Base-by-base conservation (phyloP, 2,329 filamentous ascomycete genomes). In the Periglandula ipomoeae region DNA sequence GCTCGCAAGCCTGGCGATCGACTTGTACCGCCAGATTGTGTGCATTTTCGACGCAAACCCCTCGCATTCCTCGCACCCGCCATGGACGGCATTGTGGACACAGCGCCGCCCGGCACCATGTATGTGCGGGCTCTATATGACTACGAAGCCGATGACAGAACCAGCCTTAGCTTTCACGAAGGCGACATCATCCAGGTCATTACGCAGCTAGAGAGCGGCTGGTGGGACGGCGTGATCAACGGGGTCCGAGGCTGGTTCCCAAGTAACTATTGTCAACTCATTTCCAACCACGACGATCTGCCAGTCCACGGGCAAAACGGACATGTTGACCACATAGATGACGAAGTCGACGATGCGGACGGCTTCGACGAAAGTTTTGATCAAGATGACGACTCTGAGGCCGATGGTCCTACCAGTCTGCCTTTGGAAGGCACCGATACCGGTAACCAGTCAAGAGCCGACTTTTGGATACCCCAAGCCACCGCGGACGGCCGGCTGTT, bases 201-300 rank as follows among this genome's bases (percentile, higher is more conserved):
- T 60, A 98, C 93, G 47, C 91, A 96, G 70, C 77, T 97, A 50
- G 93, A 98, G 68, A 97, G 90, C 61, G 93, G 93, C 49, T 98
- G 93, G 93, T 98, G 93, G 93, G 93, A 98, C 70, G 93, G 93
- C 44, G 89, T 98, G 49, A 95, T 98, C 65, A 93, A 96, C 61
- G 89, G 90, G 51, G 87, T 95, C 58, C 84, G 93, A 64, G 93
- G 93, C 65, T 98, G 93, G 93, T 98, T 98, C 66, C 93, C 93
- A 34, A 97, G 91, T 75, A 98, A 98, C 68, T 98, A 98, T 71
- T 97, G 93, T 71, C 84, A 89, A 56, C 82, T 93, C 54, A 85
- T 97, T 59, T 79, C 82, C 51, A 83, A 82, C 58, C 78, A 85
- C 45, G 85, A 88, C 58, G 87, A 94, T 53, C 73, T 85, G 26